Evolutionary conservation across 208 protist genomes (phyloP), one percentile per base, ranked within the genome.

Genomic region (Leishmania mexicana): DNA sequence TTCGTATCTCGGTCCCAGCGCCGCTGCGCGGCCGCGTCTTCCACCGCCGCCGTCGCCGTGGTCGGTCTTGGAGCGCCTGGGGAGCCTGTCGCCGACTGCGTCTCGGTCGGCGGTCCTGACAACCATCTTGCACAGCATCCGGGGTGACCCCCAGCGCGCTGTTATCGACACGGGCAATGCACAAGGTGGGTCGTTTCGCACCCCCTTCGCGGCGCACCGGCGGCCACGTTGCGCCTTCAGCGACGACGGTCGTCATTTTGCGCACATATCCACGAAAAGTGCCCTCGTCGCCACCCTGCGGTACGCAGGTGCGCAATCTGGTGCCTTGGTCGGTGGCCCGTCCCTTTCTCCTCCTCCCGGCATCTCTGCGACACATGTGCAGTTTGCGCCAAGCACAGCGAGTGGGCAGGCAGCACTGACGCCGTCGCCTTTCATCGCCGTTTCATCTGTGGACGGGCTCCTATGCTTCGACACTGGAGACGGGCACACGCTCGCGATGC

Each of bases 401-500:
- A 74, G 70, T 13, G 45, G 70, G 45, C 70, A 74, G 11, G 45
- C 45, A 21, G 40, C 45, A 3, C 70, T 54, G 42, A 35, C 35
- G 28, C 17, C 72, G 13, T 62, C 73, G 21, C 57, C 82, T 5
- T 79, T 81, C 72, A 79, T 85, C 11, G 82, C 82, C 4, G 82
- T 82, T 15, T 85, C 82, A 7, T 76, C 74, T 21, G 78, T 82
- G 1, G 82, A 85, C 57, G 47, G 64, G 21, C 38, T 85, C 24
- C n/a, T 79, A 24, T 82, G 82, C 54, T 76, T 85, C 45, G 82
- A 85, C 54, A 85, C 73, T 24, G 24, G 19, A 42, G 54, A 82
- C 19, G 82, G 82, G 7, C 67, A 85, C 57, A 85, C 78, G 15
- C 65, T 85, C 2, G 76, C 75, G 31, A 24, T 81, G 13, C 58